A percentile compares a stretch with the other conserved stretches of the same genome.
Evolutionary conservation across 305 asterid genomes (phyloP).

Genomic region (Plantago coronopus): DNA sequence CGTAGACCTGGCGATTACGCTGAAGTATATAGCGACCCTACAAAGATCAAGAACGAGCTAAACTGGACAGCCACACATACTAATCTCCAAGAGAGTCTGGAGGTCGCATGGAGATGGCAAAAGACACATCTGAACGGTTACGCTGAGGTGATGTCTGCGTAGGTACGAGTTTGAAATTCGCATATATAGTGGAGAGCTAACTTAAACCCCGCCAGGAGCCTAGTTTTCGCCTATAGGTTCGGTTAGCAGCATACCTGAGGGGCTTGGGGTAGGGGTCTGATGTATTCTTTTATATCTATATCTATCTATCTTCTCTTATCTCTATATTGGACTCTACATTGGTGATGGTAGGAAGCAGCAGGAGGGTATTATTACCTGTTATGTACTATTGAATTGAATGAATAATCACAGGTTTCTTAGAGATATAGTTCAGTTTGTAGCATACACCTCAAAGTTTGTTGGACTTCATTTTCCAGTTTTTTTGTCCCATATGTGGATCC

Average conservation of each 20-base stretch:
- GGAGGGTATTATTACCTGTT: too few relatives aligned
- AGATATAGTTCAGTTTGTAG: too few relatives aligned
- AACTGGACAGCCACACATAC: slow-evolving; percentile 84
- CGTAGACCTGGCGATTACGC: slow-evolving; percentile 96
- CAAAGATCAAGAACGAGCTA: slow-evolving; percentile 58
- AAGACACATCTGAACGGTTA: slow-evolving; percentile 71
- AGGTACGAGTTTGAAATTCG: slow-evolving; percentile 22
- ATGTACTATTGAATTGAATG: too few relatives aligned
- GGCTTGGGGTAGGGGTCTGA: slow-evolving; percentile 22
- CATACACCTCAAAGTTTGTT: too few relatives aligned
- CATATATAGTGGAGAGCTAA: slow-evolving; percentile 31
- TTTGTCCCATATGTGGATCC: too few relatives aligned
- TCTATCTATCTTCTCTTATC: slow-evolving; percentile 24
- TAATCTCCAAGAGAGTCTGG: slow-evolving; percentile 65
- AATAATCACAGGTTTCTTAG: too few relatives aligned
- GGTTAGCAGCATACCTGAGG: slow-evolving; percentile 11
- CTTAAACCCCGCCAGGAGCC: slow-evolving; percentile 22
- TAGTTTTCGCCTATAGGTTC: slow-evolving; percentile 18
- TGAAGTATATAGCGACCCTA: slow-evolving; percentile 82
- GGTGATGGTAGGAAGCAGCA: too few relatives aligned
- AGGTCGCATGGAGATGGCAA: slow-evolving; percentile 95
- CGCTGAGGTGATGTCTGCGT: slow-evolving; percentile 40
- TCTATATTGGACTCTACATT: too few relatives aligned
- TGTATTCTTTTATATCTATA: slow-evolving; percentile 33
- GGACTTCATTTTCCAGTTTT: too few relatives aligned